Conservation (phyloP, 208 protist species). For the Leishmania major region DNA sequence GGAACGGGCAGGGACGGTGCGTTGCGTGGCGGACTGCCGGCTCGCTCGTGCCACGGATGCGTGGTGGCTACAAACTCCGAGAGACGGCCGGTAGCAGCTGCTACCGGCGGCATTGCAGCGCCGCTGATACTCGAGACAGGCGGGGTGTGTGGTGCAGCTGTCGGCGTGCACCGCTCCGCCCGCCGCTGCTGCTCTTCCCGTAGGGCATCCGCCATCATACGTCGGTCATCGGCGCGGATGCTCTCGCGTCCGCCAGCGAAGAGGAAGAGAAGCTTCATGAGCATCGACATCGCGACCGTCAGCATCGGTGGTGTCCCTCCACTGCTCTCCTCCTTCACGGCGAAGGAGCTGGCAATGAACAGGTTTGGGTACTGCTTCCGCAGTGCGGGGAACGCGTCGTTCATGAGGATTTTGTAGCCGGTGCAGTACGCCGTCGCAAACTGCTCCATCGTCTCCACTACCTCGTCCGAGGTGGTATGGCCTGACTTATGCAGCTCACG, state of each 20-base stretch:
- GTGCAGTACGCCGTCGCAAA: slow-evolving; percentile 39
- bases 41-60: background rate
- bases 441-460: slow-evolving; percentile 22
- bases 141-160: background rate
- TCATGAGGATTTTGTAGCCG: slow-evolving; percentile 15
- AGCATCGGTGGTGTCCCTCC: slow-evolving; percentile 28
- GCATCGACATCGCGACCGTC: slow-evolving; percentile 35
- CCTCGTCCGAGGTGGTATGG: slow-evolving; percentile 15
- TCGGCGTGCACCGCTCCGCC: background rate
- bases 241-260: slow-evolving; percentile 61
- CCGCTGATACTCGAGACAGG: background rate
- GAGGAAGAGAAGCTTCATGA: slow-evolving; percentile 63
- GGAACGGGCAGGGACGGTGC: background rate
- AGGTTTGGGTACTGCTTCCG: slow-evolving; percentile 64
- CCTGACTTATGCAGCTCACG: slow-evolving; percentile 24
- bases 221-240: slow-evolving; percentile 63
- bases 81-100: background rate
- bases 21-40: background rate
- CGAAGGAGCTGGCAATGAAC: slow-evolving; percentile 38
- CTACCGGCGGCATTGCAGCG: background rate
- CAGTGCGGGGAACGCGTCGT: slow-evolving; percentile 31
- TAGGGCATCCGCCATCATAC: slow-evolving; percentile 18
- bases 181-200: slow-evolving; percentile 11
- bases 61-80: background rate
- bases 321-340: slow-evolving; percentile 16